A percentile compares a stretch with the other conserved stretches of the same genome.
Evolutionary conservation across 108 stramenopile species (phyloP).

Genomic region (Pseudonitzschia pungens): DNA sequence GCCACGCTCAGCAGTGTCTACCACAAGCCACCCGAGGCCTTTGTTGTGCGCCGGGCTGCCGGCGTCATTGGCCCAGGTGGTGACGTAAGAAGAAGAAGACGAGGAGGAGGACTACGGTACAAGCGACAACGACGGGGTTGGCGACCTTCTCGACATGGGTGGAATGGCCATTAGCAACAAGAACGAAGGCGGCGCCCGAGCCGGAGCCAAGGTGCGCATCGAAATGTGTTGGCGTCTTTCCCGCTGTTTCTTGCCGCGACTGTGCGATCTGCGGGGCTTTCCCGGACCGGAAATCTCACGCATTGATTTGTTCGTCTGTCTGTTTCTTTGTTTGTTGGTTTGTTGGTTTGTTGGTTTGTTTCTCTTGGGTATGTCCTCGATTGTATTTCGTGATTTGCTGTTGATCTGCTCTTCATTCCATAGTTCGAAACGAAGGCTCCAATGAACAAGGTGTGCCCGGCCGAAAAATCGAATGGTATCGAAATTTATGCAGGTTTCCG

Average conservation of each 20-base stretch:
- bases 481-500: constrained; percentile 81
- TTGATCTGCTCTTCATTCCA: not conserved
- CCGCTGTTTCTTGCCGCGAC: too few species aligned
- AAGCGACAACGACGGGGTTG: constrained; percentile 32
- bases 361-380: not conserved
- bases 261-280: not conserved
- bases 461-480: constrained; percentile 87
- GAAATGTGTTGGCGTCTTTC: not conserved
- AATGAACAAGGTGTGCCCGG: constrained; percentile 68
- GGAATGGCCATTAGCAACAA: constrained; percentile 53
- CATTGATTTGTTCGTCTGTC: too few species aligned
- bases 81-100: constrained; percentile 75
- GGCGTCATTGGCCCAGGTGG: constrained; percentile 56
- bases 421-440: constrained; percentile 60
- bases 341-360: too few species aligned
- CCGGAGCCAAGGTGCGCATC: not conserved
- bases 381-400: too few species aligned
- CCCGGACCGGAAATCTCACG: not conserved
- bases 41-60: constrained; percentile 85
- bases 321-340: too few species aligned
- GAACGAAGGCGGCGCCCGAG: constrained; percentile 10
- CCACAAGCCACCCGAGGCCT: constrained; percentile 98
- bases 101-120: constrained; percentile 67
- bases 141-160: constrained; percentile 89
- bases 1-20: constrained; percentile 94